Base-by-base conservation (phyloP, 305 asterid species). In the Rubia tinctorum region DNA sequence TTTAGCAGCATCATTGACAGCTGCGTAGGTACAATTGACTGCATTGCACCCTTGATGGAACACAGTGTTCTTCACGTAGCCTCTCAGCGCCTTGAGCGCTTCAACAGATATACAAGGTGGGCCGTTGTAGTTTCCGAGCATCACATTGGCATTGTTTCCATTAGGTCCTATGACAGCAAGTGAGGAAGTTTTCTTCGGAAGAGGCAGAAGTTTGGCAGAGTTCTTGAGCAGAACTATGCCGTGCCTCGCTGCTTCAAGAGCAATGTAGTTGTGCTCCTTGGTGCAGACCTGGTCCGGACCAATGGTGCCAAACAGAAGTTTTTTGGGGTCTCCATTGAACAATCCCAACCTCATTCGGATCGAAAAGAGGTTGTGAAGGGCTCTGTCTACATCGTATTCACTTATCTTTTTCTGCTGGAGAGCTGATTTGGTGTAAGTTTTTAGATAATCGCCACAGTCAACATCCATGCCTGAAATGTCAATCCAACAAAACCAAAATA, bases 281-380 rank as follows among this genome's bases (percentile, higher is more conserved):
- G 96, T 83, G 82, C 98, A 93, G 1, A 93, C 91, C 65, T 93
- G 97, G 73, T 86, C 83, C 13, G 96, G 91, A 64, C 98, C 98
- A 55, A 93, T 93, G 23, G 78, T 76, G 22, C 98, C 98, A 23
- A 86, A 93, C 0, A 79, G 55, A 2, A 85, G 91, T 13, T 84
- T 85, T 66, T 77, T 88, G 1, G 98, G 98, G 66, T 88, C 79
- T 18, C 98, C 98, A 65, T 93, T 91, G 66, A 91, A 93, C 89
- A 93, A 83, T 66, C 98, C 98, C 55, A 93, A 73, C 68, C 98
- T 84, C 96, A 91, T 90, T 76, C 91, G 76, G 0, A 95, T 86
- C 0, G 93, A 87, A 22, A 93, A 87, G 59, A 87, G 91, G 84
- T 93, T 89, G 6, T 86, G 73, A 59, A 90, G 80, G 5, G 98